Evolutionary conservation across 169 alveolate genomes (phyloP).

Genomic region (Cardiosporidium cionae): DNA sequence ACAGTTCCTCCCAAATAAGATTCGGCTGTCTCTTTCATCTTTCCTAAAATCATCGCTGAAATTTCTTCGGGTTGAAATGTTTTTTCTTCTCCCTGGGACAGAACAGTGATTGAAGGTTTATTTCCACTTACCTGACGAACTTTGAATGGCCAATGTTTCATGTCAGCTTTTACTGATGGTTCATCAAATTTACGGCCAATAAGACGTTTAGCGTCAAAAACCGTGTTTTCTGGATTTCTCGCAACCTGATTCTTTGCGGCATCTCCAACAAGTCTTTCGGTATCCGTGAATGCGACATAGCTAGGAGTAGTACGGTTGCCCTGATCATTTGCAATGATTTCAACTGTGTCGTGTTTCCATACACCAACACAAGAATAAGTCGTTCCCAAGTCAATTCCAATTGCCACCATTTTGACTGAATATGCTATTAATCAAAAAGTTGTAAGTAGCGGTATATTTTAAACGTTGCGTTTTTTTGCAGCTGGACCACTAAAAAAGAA

Average conservation of each 20-base stretch:
- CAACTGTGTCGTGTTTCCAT: slow-evolving; percentile 92
- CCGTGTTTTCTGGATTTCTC: slow-evolving; percentile 90
- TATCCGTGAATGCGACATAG: slow-evolving; percentile 95
- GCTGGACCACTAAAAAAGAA: too few relatives aligned
- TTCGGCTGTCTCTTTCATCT: slow-evolving; percentile 96
- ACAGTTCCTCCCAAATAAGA: slow-evolving; percentile 85
- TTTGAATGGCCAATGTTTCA: slow-evolving; percentile 89
- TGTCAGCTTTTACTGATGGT: slow-evolving; percentile 86
- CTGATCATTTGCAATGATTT: slow-evolving; percentile 94
- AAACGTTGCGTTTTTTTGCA: too few relatives aligned
- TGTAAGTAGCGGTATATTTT: too few relatives aligned
- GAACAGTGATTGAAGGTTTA: slow-evolving; percentile 87
- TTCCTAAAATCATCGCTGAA: slow-evolving; percentile 89
- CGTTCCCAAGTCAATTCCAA: slow-evolving; percentile 99
- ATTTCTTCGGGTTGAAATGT: slow-evolving; percentile 97
- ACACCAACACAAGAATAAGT: slow-evolving; percentile 97
- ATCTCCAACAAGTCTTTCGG: slow-evolving; percentile 94
- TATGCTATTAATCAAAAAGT: not conserved
- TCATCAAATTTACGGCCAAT: slow-evolving; percentile 94
- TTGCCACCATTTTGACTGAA: slow-evolving; percentile 40
- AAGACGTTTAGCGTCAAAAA: slow-evolving; percentile 93
- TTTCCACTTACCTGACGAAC: slow-evolving; percentile 63
- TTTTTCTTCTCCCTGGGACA: slow-evolving; percentile 76
- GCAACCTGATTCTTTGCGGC: slow-evolving; percentile 96
- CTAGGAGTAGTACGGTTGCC: slow-evolving; percentile 99